Conservation (phyloP, 1,139 yeast genomes). For the Yamadazyma dushanensis region DNA sequence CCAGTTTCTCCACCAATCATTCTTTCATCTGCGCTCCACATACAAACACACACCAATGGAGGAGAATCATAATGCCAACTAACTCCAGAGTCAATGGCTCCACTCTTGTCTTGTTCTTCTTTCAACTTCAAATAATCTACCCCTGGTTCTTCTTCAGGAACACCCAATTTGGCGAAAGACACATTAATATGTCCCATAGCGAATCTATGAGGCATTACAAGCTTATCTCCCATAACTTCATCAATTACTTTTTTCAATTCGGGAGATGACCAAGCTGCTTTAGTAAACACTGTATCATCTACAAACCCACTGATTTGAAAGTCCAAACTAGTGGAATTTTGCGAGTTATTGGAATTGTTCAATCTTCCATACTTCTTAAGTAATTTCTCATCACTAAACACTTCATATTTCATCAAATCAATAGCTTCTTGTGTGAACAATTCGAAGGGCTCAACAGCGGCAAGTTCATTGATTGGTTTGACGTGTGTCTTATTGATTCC, state of each 20-base stretch:
- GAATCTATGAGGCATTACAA: constrained; percentile 23
- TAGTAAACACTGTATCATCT: constrained; percentile 24
- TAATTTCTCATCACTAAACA: constrained; percentile 26
- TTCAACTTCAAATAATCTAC: constrained; percentile 12
- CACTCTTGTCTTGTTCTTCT: constrained; percentile 14
- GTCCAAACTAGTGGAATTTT: constrained; percentile 22
- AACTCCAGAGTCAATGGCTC: constrained; percentile 12
- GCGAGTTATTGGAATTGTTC: constrained; percentile 20
- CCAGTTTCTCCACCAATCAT: constrained; percentile 39
- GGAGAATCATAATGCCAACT: constrained; percentile 34
- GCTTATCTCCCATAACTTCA: constrained; percentile 21
- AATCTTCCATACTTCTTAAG: constrained; percentile 24
- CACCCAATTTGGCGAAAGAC: constrained; percentile 17
- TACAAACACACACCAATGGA: constrained; percentile 34
- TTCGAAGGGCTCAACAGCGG: constrained; percentile 32
- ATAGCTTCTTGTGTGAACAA: constrained; percentile 30
- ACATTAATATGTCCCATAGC: constrained; percentile 28
- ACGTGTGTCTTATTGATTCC: constrained; percentile 28
- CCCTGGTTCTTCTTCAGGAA: constrained; percentile 12
- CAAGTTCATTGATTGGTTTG: constrained; percentile 24
- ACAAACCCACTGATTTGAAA: constrained; percentile 31
- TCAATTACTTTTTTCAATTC: constrained; percentile 21
- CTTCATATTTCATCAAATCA: constrained; percentile 31
- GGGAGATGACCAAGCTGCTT: constrained; percentile 22
- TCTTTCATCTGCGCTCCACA: constrained; percentile 30